A percentile compares a stretch with the other conserved stretches of the same genome.
phyloP scores from a whole-genome alignment of 2,329 filamentous ascomycete species.

The Fonsecaea multimorphosa region DNA sequence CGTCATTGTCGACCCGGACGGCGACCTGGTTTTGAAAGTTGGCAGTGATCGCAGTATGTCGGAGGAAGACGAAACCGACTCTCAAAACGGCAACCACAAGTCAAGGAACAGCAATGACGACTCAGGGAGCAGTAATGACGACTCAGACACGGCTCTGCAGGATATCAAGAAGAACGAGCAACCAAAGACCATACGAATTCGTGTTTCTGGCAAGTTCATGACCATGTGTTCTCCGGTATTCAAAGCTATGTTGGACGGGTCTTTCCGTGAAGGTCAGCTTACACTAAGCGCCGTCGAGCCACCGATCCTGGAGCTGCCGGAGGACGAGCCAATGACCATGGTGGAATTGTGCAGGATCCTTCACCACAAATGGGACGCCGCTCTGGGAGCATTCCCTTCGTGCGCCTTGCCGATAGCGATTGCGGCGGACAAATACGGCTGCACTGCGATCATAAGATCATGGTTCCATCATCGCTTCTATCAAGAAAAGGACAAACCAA shows the following conservation, averaged over 20 bases:
- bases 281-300: background rate
- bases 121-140: background rate
- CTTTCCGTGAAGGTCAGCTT: constrained; percentile 15
- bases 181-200: background rate
- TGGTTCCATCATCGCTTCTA: background rate
- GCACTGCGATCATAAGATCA: background rate
- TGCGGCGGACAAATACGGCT: background rate
- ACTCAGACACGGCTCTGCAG: background rate
- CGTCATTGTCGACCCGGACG: constrained; percentile 6
- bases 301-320: constrained; percentile 15
- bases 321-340: background rate
- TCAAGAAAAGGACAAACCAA: no score
- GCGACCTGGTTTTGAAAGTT: constrained; percentile 19
- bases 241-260: constrained; percentile 15
- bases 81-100: background rate
- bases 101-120: no score
- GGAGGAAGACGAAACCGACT: background rate
- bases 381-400: background rate
- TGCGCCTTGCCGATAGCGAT: background rate
- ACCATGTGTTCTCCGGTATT: constrained; percentile 18
- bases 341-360: constrained; percentile 10
- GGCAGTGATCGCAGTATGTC: background rate
- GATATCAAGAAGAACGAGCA: background rate
- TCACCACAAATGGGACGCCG: background rate
- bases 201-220: constrained; percentile 14